These are phyloP conservation scores for Juncus inflexus DNA, from an alignment of 176 grass and related monocot species.

Conservation along the genomic window DNA sequence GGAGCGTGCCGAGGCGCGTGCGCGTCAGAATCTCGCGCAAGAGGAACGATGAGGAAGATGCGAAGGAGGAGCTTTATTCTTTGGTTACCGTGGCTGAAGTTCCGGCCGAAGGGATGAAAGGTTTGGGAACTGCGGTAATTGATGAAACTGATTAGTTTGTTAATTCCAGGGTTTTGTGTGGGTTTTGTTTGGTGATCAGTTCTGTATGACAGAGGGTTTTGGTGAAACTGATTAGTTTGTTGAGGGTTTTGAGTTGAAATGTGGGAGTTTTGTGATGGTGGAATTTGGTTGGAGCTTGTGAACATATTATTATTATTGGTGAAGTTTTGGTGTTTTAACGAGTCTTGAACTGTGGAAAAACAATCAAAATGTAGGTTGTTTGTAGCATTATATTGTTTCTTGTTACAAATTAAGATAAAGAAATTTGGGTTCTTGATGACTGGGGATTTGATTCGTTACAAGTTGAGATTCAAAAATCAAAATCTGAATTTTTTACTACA, in stretches of 20 bases:
- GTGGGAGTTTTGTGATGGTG: slow-evolving; percentile 3
- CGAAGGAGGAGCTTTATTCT: slow-evolving; percentile 81
- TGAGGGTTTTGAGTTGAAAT: slow-evolving; percentile 4
- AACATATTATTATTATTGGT: slow-evolving; percentile 12
- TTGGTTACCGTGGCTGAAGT: slow-evolving; percentile 66
- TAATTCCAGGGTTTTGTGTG: no score
- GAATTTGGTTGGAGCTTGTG: slow-evolving; percentile 2
- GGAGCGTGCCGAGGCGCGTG: slow-evolving; percentile 62
- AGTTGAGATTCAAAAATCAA: no score
- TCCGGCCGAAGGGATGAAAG: slow-evolving; percentile 67
- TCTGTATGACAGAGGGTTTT: no score
- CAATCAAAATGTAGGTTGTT: no score
- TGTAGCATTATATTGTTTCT: no score
- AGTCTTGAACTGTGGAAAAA: neutral
- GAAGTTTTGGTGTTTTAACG: slow-evolving; percentile 1
- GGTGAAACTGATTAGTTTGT: slow-evolving; percentile 3
- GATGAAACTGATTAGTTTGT: slow-evolving; percentile 56
- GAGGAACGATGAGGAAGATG: slow-evolving; percentile 79
- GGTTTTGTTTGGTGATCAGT: no score
- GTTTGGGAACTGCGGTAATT: slow-evolving; percentile 66
- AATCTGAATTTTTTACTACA: no score
- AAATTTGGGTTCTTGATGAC: no score
- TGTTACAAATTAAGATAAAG: no score
- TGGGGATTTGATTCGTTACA: no score
- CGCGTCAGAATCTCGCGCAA: slow-evolving; percentile 73